These are phyloP conservation scores for Sequoiadendron giganteum DNA, from an alignment of 75 land plant genomes.

Conservation along the genomic window DNA sequence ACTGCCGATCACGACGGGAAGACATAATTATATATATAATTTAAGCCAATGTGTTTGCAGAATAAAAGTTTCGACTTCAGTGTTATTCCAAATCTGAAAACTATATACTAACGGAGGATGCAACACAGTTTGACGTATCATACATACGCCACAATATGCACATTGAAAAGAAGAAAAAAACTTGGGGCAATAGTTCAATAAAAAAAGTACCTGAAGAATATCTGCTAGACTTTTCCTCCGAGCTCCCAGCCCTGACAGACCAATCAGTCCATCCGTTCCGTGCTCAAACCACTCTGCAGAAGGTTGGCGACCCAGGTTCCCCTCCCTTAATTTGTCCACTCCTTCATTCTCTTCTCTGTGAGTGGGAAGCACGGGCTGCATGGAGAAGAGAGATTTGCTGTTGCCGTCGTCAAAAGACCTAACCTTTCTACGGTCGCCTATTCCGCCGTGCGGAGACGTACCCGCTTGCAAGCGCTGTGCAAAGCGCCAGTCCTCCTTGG, in stretches of 20 bases:
- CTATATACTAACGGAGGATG: not conserved
- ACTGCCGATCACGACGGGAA: not conserved
- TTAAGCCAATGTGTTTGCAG: not conserved
- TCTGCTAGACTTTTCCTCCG: slow-evolving; percentile 80
- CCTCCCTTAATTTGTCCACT: slow-evolving; percentile 22
- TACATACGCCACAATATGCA: not conserved
- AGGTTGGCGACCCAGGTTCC: slow-evolving; percentile 20
- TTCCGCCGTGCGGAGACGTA: slow-evolving; percentile 41
- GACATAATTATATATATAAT: not conserved
- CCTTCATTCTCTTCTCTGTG: slow-evolving; percentile 48
- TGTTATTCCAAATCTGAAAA: not conserved
- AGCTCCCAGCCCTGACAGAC: slow-evolving; percentile 47
- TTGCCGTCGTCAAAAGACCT: slow-evolving; percentile 42
- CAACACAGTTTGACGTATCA: not conserved
- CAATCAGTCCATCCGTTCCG: slow-evolving; percentile 38
- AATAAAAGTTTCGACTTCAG: not conserved
- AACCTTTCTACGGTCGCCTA: slow-evolving; percentile 57
- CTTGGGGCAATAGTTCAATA: not conserved
- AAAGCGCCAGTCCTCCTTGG: slow-evolving; percentile 84
- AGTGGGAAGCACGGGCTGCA: slow-evolving; percentile 57
- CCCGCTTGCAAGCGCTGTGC: slow-evolving; percentile 70
- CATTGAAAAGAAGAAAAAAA: not conserved
- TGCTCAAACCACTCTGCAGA: slow-evolving; percentile 55
- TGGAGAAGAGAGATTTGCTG: slow-evolving; percentile 69
- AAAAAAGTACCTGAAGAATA: slow-evolving; percentile 59